Evolutionary conservation across 495 filamentous ascomycete species (phyloP).

Genomic region (Trichocladium antarcticum): DNA sequence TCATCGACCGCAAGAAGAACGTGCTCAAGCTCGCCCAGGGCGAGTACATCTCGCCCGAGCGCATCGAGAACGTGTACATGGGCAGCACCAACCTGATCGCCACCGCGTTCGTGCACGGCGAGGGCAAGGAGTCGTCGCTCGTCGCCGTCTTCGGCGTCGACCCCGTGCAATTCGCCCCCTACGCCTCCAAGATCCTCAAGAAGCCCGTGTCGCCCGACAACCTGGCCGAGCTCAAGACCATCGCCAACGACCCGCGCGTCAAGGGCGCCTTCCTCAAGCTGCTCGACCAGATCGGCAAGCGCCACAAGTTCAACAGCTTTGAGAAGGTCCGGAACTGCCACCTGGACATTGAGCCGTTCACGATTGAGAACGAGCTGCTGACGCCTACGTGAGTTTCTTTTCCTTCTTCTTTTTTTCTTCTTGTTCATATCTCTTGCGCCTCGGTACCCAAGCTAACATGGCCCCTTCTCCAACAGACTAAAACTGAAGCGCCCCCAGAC

Average conservation of each 20-base stretch:
- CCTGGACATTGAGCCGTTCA: constrained; percentile 80
- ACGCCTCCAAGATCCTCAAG: constrained; percentile 62
- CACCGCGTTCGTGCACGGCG: constrained; percentile 84
- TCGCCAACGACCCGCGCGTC: constrained; percentile 55
- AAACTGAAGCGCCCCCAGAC: constrained; percentile 90
- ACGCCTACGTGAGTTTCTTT: constrained; percentile 81
- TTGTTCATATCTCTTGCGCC: too few species aligned
- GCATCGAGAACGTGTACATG: constrained; percentile 87
- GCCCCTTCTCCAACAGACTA: constrained; percentile 43
- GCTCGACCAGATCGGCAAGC: constrained; percentile 68
- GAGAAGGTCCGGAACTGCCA: constrained; percentile 69
- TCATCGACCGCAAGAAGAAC: constrained; percentile 97
- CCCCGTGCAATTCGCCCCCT: constrained; percentile 68
- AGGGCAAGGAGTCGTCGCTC: constrained; percentile 69
- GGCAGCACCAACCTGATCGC: constrained; percentile 64
- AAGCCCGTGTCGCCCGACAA: constrained; percentile 52
- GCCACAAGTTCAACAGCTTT: constrained; percentile 79
- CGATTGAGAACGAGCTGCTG: constrained; percentile 84
- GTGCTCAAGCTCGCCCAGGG: constrained; percentile 95
- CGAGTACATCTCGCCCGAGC: constrained; percentile 96
- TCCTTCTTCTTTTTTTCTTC: not conserved
- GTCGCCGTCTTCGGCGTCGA: constrained; percentile 83
- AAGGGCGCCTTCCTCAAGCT: constrained; percentile 64
- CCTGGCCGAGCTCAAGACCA: constrained; percentile 51
- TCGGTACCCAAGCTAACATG: not conserved